Evolutionary conservation across 345 rosid genomes (phyloP).

Genomic region (Raphanus raphanistrum): DNA sequence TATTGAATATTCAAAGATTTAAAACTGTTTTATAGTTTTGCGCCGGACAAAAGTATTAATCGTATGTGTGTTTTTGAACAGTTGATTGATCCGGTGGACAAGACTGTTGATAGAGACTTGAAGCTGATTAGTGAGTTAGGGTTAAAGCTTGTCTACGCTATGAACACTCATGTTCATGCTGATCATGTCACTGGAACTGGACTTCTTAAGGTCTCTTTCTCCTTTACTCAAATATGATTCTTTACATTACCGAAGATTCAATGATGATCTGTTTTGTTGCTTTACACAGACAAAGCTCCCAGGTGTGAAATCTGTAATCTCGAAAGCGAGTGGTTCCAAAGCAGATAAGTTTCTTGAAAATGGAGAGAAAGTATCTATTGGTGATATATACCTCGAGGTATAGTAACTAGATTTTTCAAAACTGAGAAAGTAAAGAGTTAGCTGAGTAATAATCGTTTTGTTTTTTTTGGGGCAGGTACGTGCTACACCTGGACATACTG

Average conservation of each 20-base stretch:
- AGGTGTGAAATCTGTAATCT: slow-evolving; percentile 68
- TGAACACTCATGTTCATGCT: slow-evolving; percentile 97
- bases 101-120: slow-evolving; percentile 84
- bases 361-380: slow-evolving; percentile 70
- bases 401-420: neutral
- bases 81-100: slow-evolving; percentile 97
- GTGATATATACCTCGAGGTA: slow-evolving; percentile 77
- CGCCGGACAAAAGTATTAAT: too few species aligned
- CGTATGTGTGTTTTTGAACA: slow-evolving; percentile 21
- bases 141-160: slow-evolving; percentile 68
- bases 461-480: slow-evolving; percentile 51
- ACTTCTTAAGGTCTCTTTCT: slow-evolving; percentile 64
- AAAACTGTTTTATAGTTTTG: too few species aligned
- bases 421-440: neutral
- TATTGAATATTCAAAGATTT: too few species aligned
- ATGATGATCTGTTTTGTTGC: neutral
- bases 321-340: slow-evolving; percentile 76
- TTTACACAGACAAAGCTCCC: slow-evolving; percentile 52
- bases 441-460: neutral
- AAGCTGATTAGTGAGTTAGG: slow-evolving; percentile 66
- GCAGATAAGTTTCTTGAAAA: slow-evolving; percentile 71
- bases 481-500: slow-evolving; percentile 92
- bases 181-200: slow-evolving; percentile 97
- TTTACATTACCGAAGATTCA: neutral
- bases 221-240: neutral